A percentile compares a stretch with the other conserved stretches of the same genome.
Evolutionary conservation across 176 grass and related monocot species (phyloP).

Genomic region (Guadua angustifolia): DNA sequence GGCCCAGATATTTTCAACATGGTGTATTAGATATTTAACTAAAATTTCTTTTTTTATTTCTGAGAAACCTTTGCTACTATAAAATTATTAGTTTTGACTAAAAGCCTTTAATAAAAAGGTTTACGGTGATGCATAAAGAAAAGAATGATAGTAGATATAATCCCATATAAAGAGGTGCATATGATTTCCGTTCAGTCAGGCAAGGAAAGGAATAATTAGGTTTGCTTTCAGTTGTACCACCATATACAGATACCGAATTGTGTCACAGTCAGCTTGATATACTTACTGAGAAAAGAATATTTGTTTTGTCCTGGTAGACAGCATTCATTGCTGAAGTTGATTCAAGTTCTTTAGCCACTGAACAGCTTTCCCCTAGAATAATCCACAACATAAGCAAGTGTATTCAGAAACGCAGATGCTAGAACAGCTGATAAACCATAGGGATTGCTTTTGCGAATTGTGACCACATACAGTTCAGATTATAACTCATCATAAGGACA

Average conservation of each 20-base stretch:
- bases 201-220: background rate
- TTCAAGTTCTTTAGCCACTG: slow-evolving; percentile 89
- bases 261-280: slow-evolving; percentile 15
- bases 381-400: slow-evolving; percentile 38
- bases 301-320: slow-evolving; percentile 99
- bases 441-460: background rate
- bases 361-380: slow-evolving; percentile 95
- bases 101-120: background rate
- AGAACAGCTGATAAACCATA: slow-evolving; percentile 20
- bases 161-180: background rate
- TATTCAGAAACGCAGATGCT: slow-evolving; percentile 11
- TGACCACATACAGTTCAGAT: background rate
- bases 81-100: background rate
- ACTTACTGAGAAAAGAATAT: slow-evolving; percentile 96
- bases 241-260: slow-evolving; percentile 5
- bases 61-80: background rate
- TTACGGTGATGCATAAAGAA: background rate
- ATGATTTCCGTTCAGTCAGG: background rate
- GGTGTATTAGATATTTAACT: background rate
- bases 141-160: background rate
- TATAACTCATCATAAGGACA: slow-evolving; percentile 11
- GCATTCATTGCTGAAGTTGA: slow-evolving; percentile 79
- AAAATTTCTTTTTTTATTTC: background rate
- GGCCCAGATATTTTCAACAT: background rate
- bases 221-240: background rate